Evolutionary conservation across 495 filamentous ascomycete species (phyloP), one percentile per base, ranked within the genome.

Genomic region (Xylaria cubensis): DNA sequence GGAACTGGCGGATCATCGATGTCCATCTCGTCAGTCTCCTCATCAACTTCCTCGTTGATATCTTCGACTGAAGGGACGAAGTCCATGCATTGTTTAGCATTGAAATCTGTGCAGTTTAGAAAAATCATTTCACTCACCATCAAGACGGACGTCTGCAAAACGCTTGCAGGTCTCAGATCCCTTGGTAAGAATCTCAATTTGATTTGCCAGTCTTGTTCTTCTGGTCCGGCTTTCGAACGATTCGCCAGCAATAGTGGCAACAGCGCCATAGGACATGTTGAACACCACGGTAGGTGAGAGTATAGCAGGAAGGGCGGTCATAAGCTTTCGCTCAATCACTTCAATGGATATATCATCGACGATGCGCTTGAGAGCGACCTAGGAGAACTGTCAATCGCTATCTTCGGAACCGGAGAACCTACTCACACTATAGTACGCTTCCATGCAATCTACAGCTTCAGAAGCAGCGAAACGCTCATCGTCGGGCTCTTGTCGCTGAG

Each of bases 291-390:
- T 64, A 0, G 87, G 83, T 2, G 82, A 82, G 61, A 86, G 76
- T 48, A 88, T 84, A 53, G 75, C 72, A 55, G 75, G 65, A 26
- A 88, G 75, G 5, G 71, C 66, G 36, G 71, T 70, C n/a, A 91
- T 77, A 36, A 91, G 83, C 74, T 88, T 87, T 24, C 82, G 82
- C 64, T 91, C 89, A 44, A 90, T 85, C 5, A 84, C 90, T 51
- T 89, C 80, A 4, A 84, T 83, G 24, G 85, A 81, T 26, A 91
- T 70, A 64, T 92, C 88, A 48, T 93, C 89, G n/a, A 90, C 78
- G 75, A 93, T 91, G 0, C 83, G 85, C 72, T 87, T 84, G 65
- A 90, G 76, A 0, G 90, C 86, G 74, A 92, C 86, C 90, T 29
- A 29, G 26, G 26, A 29, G 26, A 29, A 29, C 26, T 29, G 26